These are phyloP conservation scores for Lasiodiplodia hormozganensis DNA, from an alignment of 2,329 filamentous ascomycete genomes.

Conservation along the genomic window DNA sequence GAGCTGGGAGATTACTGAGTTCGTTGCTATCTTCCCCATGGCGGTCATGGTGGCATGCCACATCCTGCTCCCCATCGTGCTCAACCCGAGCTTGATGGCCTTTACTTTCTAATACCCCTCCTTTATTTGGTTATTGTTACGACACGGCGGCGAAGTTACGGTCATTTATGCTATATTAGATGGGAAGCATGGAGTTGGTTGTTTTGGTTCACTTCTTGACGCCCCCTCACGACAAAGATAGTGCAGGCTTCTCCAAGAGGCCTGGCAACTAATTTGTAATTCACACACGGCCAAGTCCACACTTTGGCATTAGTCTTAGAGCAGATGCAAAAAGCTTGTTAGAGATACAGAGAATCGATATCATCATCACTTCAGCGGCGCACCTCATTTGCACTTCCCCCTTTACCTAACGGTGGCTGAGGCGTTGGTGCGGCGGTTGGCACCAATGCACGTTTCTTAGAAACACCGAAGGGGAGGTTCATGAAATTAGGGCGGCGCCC, in stretches of 20 bases:
- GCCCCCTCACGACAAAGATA: constrained; percentile 14
- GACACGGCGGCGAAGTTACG: background rate
- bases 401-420: background rate
- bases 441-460: background rate
- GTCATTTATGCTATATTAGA: constrained; percentile 7
- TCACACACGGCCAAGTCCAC: background rate
- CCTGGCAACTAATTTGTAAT: constrained; percentile 18
- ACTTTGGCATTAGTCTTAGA: background rate
- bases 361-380: background rate
- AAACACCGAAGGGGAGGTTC: background rate
- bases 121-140: background rate
- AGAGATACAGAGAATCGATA: background rate
- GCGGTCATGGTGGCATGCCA: constrained; percentile 28
- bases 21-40: constrained; percentile 30
- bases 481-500: background rate
- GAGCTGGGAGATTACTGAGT: constrained; percentile 30
- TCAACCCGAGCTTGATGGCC: constrained; percentile 28
- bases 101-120: constrained; percentile 20
- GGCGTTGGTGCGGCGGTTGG: background rate
- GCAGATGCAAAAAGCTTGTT: background rate
- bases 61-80: constrained; percentile 30
- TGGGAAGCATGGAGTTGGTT: background rate
- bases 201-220: constrained; percentile 8
- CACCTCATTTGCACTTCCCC: background rate
- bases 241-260: constrained; percentile 10